Evolutionary conservation across 140 eudicot genomes (phyloP).

Genomic region (Bidens hawaiensis): DNA sequence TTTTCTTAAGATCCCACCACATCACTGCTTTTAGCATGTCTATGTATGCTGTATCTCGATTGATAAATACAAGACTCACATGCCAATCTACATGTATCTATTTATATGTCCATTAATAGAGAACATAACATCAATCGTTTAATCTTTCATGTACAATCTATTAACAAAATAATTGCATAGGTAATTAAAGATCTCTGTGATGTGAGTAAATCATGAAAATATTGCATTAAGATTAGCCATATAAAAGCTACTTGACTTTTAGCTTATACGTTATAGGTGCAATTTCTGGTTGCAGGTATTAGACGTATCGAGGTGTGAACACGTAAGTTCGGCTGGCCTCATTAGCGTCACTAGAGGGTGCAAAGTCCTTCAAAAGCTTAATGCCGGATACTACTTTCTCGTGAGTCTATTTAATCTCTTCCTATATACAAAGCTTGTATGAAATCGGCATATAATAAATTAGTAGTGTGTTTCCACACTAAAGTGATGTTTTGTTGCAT

Average conservation of each 20-base stretch:
- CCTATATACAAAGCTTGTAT: not conserved
- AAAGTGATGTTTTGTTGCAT: slow-evolving; percentile 18
- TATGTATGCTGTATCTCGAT: not conserved
- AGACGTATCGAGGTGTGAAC: slow-evolving; percentile 70
- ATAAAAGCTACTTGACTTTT: not conserved
- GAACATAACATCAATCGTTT: not conserved
- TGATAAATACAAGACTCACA: not conserved
- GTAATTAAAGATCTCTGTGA: not conserved
- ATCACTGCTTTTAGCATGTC: not conserved
- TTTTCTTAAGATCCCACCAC: no score
- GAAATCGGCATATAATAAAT: not conserved
- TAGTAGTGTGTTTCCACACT: not conserved
- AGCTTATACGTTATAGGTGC: slow-evolving; percentile 10
- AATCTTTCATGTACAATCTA: not conserved
- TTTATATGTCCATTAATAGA: not conserved
- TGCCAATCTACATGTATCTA: not conserved
- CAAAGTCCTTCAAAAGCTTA: no score
- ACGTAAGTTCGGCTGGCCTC: slow-evolving; percentile 49
- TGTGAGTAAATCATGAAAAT: not conserved
- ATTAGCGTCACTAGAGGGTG: no score
- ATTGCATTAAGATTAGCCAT: not conserved
- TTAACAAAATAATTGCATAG: not conserved
- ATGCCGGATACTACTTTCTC: slow-evolving; percentile 53
- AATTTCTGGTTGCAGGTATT: slow-evolving; percentile 51
- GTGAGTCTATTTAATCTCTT: slow-evolving; percentile 54